Base-by-base conservation (phyloP, 2,329 filamentous ascomycete species). In the Beauveria asiatica region DNA sequence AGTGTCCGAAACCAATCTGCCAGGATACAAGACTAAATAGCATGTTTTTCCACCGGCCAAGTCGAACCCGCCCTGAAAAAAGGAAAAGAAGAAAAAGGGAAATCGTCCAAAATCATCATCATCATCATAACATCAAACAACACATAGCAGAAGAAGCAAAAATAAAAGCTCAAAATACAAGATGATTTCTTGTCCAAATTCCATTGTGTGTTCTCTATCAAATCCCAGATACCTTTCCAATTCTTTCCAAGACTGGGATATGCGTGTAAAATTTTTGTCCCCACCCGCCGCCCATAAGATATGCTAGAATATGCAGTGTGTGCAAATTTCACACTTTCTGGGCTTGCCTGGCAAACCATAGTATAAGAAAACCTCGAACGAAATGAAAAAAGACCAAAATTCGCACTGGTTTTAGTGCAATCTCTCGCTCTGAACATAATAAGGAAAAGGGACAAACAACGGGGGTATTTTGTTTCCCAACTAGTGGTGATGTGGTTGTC, bases 401-500 rank as follows among this genome's bases (percentile, higher is more conserved):
- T 13, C 21, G 51, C 37, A n/a, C 51, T 13, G 17, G 8, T 7
- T 9, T 41, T n/a, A 9, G 51, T 45, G 59, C 54, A 56, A 27
- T 54, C 27, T 55, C 25, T 49, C 17, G 8, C 25, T 17, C 17
- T 9, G 27, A 33, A 50, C 17, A 50, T 3, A 33, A 33, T 8
- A 13, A 30, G 5, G 17, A 56, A 50, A 48, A 61, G 27, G 21
- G 37, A 19, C 50, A 59, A 58, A 57, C 49, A 37, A 25, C 39
- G 64, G 68, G 68, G 69, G 68, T 70, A 70, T 70, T 69, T 48
- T 62, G 53, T 54, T 59, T 62, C 61, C 61, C 69, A 69, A 68
- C 69, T 50, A 67, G 57, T 58, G 46, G 37, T 58, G 37, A 49
- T 21, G 16, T 21, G 16, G 30, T 49, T 48, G 13, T 56, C 27